A percentile compares a stretch with the other conserved stretches of the same genome.
Evolutionary conservation across 805 yeast species (phyloP).

Genomic region (Candida xiaguanensis): DNA sequence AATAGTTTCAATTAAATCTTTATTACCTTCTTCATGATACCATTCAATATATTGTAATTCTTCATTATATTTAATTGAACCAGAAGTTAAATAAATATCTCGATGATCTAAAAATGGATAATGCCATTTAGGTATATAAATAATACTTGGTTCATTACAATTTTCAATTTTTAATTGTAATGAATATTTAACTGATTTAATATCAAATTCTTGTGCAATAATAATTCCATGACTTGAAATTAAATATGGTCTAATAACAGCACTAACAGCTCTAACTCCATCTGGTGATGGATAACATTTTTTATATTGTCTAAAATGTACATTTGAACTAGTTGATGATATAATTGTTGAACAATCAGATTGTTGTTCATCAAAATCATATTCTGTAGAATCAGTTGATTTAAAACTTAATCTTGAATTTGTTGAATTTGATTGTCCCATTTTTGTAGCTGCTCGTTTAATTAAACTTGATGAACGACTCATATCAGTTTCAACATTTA

Average conservation of each 20-base stretch:
- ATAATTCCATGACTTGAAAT: slow-evolving; percentile 60
- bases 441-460: slow-evolving; percentile 2
- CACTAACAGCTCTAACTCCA: slow-evolving; percentile 73
- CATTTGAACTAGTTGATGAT: slow-evolving; percentile 20
- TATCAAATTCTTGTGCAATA: slow-evolving; percentile 53
- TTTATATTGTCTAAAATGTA: slow-evolving; percentile 22
- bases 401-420: slow-evolving; percentile 1
- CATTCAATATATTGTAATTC: slow-evolving; percentile 60
- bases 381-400: not conserved
- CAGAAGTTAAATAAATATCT: slow-evolving; percentile 52
- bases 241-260: slow-evolving; percentile 77
- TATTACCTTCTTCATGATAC: slow-evolving; percentile 44
- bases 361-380: slow-evolving; percentile 11
- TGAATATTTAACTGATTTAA: slow-evolving; percentile 43
- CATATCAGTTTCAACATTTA: slow-evolving; percentile 8
- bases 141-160: slow-evolving; percentile 45
- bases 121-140: slow-evolving; percentile 73
- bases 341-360: slow-evolving; percentile 12
- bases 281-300: slow-evolving; percentile 41
- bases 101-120: slow-evolving; percentile 48
- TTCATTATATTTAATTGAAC: slow-evolving; percentile 51
- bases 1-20: slow-evolving; percentile 20
- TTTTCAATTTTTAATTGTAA: slow-evolving; percentile 38
- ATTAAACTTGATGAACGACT: slow-evolving; percentile 1
- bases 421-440: slow-evolving; percentile 5